These are phyloP conservation scores for Basidioascus undulatus DNA, from an alignment of 768 basidiomycete species.

Conservation along the genomic window DNA sequence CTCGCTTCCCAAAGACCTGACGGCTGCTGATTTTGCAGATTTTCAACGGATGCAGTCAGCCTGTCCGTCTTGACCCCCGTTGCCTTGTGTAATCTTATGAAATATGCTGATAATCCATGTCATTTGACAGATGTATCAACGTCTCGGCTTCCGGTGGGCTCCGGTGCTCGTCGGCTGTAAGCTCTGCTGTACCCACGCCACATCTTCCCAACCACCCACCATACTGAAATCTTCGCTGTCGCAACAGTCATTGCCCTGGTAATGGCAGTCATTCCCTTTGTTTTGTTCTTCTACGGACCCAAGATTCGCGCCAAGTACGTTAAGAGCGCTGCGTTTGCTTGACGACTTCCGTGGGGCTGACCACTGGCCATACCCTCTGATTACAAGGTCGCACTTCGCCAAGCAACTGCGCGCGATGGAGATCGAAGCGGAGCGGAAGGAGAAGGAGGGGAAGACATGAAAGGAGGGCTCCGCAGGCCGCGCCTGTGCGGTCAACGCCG, in stretches of 20 bases:
- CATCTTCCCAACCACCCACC: no score
- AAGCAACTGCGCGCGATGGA: no score
- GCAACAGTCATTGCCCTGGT: slow-evolving; percentile 10
- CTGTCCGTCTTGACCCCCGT: background rate
- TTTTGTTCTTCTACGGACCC: slow-evolving; percentile 17
- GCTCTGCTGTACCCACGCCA: no score
- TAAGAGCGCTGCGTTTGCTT: no score
- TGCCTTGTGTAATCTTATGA: background rate
- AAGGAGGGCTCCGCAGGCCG: no score
- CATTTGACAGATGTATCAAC: slow-evolving; percentile 12
- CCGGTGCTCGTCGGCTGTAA: no score
- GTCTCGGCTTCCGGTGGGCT: slow-evolving; percentile 16
- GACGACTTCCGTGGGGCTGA: no score
- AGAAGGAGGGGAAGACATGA: no score
- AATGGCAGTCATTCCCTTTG: slow-evolving; percentile 15
- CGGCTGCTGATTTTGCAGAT: background rate
- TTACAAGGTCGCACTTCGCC: no score
- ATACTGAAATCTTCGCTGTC: background rate
- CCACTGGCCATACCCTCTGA: no score
- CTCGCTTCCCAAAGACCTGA: background rate
- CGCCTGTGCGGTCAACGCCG: no score
- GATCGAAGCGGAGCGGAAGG: no score
- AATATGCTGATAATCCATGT: slow-evolving; percentile 11
- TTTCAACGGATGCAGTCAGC: background rate
- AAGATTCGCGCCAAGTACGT: slow-evolving; percentile 12